Evolutionary conservation across 768 basidiomycete species (phyloP).

Genomic region (Kwoniella bestiolae): DNA sequence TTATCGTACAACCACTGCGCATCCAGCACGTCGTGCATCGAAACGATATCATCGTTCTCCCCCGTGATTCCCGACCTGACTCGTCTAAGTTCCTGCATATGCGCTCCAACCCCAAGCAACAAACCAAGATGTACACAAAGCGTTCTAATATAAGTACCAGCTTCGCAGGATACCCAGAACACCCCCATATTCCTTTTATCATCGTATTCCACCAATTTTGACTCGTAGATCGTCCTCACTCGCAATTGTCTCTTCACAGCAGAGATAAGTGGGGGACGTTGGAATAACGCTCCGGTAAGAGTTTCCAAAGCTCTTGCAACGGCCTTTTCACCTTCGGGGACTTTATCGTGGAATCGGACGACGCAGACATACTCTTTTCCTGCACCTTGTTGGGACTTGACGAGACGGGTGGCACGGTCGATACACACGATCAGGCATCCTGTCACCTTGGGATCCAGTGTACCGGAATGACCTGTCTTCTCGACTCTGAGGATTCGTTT

Average conservation of each 20-base stretch:
- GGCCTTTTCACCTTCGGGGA: constrained; percentile 73
- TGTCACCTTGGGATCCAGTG: constrained; percentile 97
- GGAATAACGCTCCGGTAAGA: constrained; percentile 95
- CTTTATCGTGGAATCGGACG: constrained; percentile 81
- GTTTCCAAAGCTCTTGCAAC: constrained; percentile 95
- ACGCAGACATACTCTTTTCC: constrained; percentile 99
- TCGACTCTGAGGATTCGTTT: constrained; percentile 94
- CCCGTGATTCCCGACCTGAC: constrained; percentile 95
- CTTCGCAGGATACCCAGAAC: constrained; percentile 99
- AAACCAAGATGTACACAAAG: constrained; percentile 96
- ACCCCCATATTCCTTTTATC: constrained; percentile 95
- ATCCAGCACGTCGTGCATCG: constrained; percentile 99
- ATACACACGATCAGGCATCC: constrained; percentile 99
- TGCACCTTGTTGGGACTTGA: constrained; percentile 98
- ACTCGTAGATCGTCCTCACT: constrained; percentile 95
- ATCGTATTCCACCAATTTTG: constrained; percentile 93
- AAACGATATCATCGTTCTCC: constrained; percentile 97
- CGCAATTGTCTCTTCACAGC: constrained; percentile 98
- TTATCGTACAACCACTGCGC: constrained; percentile 99
- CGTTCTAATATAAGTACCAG: constrained; percentile 81
- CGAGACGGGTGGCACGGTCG: constrained; percentile 94
- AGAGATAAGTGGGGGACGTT: constrained; percentile 97
- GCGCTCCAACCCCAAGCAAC: constrained; percentile 93
- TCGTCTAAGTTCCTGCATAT: constrained; percentile 97
- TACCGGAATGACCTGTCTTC: constrained; percentile 98